Conservation (phyloP, 1,284 basidiomycete species). For the Fistulinella cinereoalba region DNA sequence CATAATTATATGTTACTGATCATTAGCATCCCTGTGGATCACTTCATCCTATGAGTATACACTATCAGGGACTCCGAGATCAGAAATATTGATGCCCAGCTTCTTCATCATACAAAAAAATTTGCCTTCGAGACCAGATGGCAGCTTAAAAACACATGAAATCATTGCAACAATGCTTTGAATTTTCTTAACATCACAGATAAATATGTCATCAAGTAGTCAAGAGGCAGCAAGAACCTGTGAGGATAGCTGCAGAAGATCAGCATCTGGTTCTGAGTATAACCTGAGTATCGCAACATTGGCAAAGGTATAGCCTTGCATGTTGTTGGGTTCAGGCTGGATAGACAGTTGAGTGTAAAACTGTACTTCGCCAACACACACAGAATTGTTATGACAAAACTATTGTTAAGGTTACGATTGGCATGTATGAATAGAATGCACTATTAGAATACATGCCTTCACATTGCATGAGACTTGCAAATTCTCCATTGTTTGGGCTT, state of each 20-base stretch:
- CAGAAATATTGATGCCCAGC: constrained; percentile 6
- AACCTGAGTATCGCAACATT: constrained; percentile 1
- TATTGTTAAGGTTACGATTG: too few species aligned
- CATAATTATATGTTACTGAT: too few species aligned
- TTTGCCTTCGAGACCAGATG: neutral
- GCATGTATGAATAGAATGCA: too few species aligned
- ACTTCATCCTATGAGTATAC: neutral
- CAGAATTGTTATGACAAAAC: neutral
- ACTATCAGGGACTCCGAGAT: constrained; percentile 7
- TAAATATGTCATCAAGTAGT: neutral
- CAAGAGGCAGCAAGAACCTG: constrained; percentile 8
- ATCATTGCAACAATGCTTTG: constrained; percentile 9
- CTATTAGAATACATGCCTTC: neutral
- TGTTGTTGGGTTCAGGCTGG: neutral
- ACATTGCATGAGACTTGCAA: neutral
- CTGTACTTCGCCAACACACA: neutral
- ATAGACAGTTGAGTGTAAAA: constrained; percentile 2
- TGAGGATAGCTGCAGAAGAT: constrained; percentile 4
- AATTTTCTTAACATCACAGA: constrained; percentile 8
- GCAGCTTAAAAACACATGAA: neutral
- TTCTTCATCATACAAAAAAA: constrained; percentile 12
- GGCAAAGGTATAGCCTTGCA: neutral
- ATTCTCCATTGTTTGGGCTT: too few species aligned
- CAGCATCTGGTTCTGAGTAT: neutral
- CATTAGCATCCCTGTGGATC: neutral